Evolutionary conservation across 306 rosid species (phyloP), one percentile per base, ranked within the genome.

Genomic region (Lupinus albus): DNA sequence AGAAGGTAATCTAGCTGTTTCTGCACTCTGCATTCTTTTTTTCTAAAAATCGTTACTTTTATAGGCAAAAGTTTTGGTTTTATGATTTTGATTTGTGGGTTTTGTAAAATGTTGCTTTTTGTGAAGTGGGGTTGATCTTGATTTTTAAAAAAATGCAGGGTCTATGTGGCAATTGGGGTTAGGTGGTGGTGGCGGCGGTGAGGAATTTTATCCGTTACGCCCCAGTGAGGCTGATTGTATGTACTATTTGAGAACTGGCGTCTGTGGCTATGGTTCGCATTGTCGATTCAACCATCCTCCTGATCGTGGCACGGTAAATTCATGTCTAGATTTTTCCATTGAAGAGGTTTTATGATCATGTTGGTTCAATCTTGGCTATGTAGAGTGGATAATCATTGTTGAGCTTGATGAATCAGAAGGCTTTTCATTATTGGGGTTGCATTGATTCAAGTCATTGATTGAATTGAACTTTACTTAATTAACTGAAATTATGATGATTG

Each of bases 251-350:
- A 82, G 91, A 68, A 94, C 97, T 11, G 99, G 99, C 2, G 74
- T 79, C 76, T 94, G 96, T 76, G 97, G 96, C 50, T 94, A 83
- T 74, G 99, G 99, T 76, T 67, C 95, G 0, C 73, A 97, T 66
- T 94, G 97, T 76, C 93, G 96, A 78, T 94, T 78, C 81, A 86
- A 94, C 70, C 99, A 94, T 79, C 99, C 99, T 25, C 96, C 79
- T 76, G 92, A 91, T 75, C 94, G 32, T 25, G 30, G 30, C 50
- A 61, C 75, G 96, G 97, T 92, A 84, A 82, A 46, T 80, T 62
- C 74, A 25, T 25, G 30, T 25, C 30, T 25, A 25, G 30, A 25
- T 25, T 1, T 25, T 25, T 25, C 30, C 30, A 25, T 25, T 25
- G 30, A 25, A 25, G 30, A 25, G 4, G 30, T 25, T 25, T 25